Percentiles rank a stretch among this genome's conserved stretches.
These are phyloP conservation scores for Phytopythium kandeliae DNA, from an alignment of 352 stramenopile genomes.

Conservation along the genomic window DNA sequence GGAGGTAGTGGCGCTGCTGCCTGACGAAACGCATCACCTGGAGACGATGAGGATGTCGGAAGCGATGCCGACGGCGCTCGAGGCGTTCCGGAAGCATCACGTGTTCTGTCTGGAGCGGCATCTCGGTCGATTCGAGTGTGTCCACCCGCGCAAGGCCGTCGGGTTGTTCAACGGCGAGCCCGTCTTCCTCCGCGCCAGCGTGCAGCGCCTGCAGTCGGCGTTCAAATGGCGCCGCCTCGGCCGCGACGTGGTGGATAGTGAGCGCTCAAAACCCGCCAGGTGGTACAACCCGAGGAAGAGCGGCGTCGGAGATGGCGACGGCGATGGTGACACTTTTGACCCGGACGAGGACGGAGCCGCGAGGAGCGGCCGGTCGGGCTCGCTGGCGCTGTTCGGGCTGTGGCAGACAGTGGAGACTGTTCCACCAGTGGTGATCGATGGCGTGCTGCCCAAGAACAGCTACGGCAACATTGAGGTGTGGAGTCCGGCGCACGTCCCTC, in stretches of 20 bases:
- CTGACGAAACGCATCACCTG: slow-evolving; percentile 27
- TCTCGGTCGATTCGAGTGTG: slow-evolving; percentile 49
- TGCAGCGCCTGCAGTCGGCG: slow-evolving; percentile 48
- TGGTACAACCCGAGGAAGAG: slow-evolving; percentile 19
- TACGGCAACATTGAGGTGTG: slow-evolving; percentile 88
- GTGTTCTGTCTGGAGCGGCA: slow-evolving; percentile 77
- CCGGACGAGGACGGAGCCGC: neutral
- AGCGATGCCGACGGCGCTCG: slow-evolving; percentile 69
- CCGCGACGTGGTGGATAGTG: slow-evolving; percentile 45
- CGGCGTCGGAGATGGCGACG: slow-evolving; percentile 9
- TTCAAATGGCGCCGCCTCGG: slow-evolving; percentile 71
- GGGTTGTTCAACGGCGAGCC: slow-evolving; percentile 73
- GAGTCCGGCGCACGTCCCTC: slow-evolving; percentile 62
- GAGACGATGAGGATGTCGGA: slow-evolving; percentile 38
- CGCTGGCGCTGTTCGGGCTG: slow-evolving; percentile 49
- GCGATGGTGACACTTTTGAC: neutral
- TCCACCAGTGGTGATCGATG: slow-evolving; percentile 42
- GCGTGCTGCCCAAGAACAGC: slow-evolving; percentile 74
- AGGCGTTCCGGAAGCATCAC: slow-evolving; percentile 75
- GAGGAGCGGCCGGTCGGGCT: slow-evolving; percentile 2
- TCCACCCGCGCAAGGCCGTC: slow-evolving; percentile 63
- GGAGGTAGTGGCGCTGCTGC: slow-evolving; percentile 13
- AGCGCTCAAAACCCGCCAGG: slow-evolving; percentile 52
- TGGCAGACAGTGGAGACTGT: slow-evolving; percentile 76
- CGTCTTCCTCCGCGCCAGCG: slow-evolving; percentile 59